Conservation (phyloP, 2,329 filamentous ascomycete species). For the Xylariaceae sp. region DNA sequence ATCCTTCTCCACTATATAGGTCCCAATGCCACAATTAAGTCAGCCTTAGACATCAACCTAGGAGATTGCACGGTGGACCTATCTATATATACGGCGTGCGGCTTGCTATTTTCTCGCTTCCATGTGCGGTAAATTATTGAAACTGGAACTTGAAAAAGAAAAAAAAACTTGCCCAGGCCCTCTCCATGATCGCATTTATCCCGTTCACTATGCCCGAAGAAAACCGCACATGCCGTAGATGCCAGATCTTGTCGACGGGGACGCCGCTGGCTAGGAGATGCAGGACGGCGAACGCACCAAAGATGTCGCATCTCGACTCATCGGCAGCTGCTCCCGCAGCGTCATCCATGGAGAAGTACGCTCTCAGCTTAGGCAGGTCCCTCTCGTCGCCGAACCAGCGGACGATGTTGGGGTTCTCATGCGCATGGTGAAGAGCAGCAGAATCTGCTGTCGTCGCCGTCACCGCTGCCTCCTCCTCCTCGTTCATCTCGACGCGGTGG, state of each 20-base stretch:
- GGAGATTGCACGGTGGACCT: no score
- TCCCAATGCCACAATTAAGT: slow-evolving; percentile 11
- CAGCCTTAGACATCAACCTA: no score
- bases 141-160: no score
- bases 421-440: not conserved
- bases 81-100: no score
- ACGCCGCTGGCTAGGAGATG: slow-evolving; percentile 13
- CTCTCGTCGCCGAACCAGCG: slow-evolving; percentile 14
- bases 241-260: slow-evolving; percentile 16
- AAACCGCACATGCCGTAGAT: slow-evolving; percentile 13
- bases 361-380: slow-evolving; percentile 11
- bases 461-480: not conserved
- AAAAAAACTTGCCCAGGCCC: slow-evolving; percentile 19
- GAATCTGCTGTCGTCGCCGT: no score
- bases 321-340: not conserved
- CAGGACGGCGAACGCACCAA: slow-evolving; percentile 16
- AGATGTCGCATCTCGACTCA: slow-evolving; percentile 10
- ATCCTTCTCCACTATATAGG: slow-evolving; percentile 6
- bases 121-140: no score
- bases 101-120: no score
- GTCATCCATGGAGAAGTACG: slow-evolving; percentile 7
- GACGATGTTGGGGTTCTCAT: slow-evolving; percentile 8
- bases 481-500: slow-evolving; percentile 4
- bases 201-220: slow-evolving; percentile 13
- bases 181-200: slow-evolving; percentile 12